Evolutionary conservation across 495 filamentous ascomycete genomes (phyloP).

Genomic region (Podospora pseudopauciseta): DNA sequence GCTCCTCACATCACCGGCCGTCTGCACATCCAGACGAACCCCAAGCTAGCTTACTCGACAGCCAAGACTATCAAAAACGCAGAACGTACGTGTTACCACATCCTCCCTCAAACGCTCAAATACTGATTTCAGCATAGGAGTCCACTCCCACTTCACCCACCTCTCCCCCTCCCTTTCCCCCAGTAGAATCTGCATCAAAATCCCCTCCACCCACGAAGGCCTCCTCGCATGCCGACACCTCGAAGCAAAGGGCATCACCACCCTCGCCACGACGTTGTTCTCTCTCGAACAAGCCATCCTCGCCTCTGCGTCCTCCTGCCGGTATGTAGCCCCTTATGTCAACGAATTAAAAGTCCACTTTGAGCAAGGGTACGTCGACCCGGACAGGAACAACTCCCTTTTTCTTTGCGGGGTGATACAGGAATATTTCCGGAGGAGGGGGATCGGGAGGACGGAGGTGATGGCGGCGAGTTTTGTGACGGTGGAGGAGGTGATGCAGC

Average conservation of each 20-base stretch:
- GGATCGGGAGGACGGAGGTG: slow-evolving; percentile 42
- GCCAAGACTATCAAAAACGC: slow-evolving; percentile 54
- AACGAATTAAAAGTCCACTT: slow-evolving; percentile 64
- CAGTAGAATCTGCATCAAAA: slow-evolving; percentile 58
- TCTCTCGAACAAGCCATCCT: slow-evolving; percentile 55
- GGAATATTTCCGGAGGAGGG: slow-evolving; percentile 42
- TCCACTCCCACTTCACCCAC: slow-evolving; percentile 36
- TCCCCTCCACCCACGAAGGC: slow-evolving; percentile 63
- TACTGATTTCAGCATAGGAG: slow-evolving; percentile 6
- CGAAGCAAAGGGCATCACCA: slow-evolving; percentile 49
- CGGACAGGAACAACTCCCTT: slow-evolving; percentile 46
- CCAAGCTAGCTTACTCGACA: slow-evolving; percentile 51
- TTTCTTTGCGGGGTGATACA: slow-evolving; percentile 52
- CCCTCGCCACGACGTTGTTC: slow-evolving; percentile 61
- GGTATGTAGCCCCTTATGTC: slow-evolving; percentile 61
- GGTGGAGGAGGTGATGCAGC: slow-evolving; percentile 52
- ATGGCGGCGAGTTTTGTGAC: slow-evolving; percentile 56
- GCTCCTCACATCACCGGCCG: slow-evolving; percentile 50
- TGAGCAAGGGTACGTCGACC: slow-evolving; percentile 45
- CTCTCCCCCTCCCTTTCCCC: slow-evolving; percentile 47
- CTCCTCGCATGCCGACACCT: slow-evolving; percentile 58
- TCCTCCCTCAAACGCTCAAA: too few relatives aligned
- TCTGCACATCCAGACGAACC: slow-evolving; percentile 62
- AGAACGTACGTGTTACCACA: slow-evolving; percentile 43
- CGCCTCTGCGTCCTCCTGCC: slow-evolving; percentile 54